phyloP scores from a whole-genome alignment of 495 filamentous ascomycete species.

The Parachaetomium inaequale region DNA sequence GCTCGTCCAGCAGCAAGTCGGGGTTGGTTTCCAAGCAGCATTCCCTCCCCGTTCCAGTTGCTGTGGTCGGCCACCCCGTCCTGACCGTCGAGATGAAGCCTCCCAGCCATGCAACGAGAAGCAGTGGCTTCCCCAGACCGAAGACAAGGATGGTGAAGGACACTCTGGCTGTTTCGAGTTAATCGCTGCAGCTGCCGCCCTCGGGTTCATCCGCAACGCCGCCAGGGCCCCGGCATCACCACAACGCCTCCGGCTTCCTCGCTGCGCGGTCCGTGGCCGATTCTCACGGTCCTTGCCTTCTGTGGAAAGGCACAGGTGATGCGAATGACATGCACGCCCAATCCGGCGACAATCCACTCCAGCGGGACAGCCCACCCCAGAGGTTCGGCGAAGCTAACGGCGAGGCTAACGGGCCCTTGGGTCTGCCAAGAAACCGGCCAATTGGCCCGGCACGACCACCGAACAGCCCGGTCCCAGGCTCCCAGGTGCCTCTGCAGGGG shows the following conservation, averaged over 20 bases:
- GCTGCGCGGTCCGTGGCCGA: background rate
- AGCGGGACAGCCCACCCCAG: constrained; percentile 1
- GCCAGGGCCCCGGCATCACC: background rate
- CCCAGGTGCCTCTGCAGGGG: background rate
- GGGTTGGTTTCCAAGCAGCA: no score
- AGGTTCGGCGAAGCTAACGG: background rate
- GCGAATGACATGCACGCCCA: background rate
- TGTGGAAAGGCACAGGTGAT: background rate
- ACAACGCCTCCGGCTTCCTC: background rate
- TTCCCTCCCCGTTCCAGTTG: no score
- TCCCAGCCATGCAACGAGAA: background rate
- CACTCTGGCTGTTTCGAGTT: background rate
- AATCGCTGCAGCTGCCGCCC: background rate
- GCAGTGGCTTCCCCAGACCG: background rate
- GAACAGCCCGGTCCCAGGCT: background rate
- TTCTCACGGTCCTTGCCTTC: background rate
- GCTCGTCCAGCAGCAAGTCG: no score
- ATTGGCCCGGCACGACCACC: constrained; percentile 3
- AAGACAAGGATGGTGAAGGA: background rate
- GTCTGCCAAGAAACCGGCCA: constrained; percentile 1
- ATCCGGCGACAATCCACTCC: background rate
- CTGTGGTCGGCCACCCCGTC: background rate
- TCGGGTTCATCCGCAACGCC: background rate
- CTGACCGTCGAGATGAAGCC: background rate
- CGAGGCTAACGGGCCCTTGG: constrained; percentile 5